Percentiles rank a stretch among this genome's conserved stretches.
These are phyloP conservation scores for Saposhnikovia divaricata DNA, from an alignment of 129 eudicot genomes.

Conservation along the genomic window DNA sequence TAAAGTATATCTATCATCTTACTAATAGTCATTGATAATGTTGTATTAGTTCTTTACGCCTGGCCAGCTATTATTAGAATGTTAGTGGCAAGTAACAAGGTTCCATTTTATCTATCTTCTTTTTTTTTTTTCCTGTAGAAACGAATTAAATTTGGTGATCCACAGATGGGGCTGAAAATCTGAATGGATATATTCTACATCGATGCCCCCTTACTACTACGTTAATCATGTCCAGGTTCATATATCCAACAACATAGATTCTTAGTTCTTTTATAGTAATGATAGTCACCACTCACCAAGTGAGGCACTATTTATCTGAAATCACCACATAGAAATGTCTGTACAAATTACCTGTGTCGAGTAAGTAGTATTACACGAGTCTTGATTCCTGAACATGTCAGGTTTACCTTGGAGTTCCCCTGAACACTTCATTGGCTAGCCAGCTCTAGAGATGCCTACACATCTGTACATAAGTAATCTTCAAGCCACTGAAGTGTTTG, in stretches of 20 bases:
- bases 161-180: background rate
- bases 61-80: no score
- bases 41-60: no score
- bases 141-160: background rate
- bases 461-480: background rate
- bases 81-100: background rate
- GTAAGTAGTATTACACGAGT: background rate
- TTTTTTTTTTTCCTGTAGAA: no score
- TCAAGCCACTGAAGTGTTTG: background rate
- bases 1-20: background rate
- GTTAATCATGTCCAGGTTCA: background rate
- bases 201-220: background rate
- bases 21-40: no score
- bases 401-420: conserved; percentile 1
- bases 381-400: background rate
- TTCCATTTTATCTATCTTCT: background rate
- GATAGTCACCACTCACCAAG: background rate
- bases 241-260: background rate
- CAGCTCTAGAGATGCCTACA: background rate
- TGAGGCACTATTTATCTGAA: background rate
- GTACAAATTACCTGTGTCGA: background rate
- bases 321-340: background rate
- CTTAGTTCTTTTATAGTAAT: background rate
- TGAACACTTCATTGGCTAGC: conserved; percentile 3
- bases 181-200: background rate